Percentiles rank a stretch among this genome's conserved stretches.
Conservation (phyloP, 768 basidiomycete genomes). For the Podaxis rugospora region DNA sequence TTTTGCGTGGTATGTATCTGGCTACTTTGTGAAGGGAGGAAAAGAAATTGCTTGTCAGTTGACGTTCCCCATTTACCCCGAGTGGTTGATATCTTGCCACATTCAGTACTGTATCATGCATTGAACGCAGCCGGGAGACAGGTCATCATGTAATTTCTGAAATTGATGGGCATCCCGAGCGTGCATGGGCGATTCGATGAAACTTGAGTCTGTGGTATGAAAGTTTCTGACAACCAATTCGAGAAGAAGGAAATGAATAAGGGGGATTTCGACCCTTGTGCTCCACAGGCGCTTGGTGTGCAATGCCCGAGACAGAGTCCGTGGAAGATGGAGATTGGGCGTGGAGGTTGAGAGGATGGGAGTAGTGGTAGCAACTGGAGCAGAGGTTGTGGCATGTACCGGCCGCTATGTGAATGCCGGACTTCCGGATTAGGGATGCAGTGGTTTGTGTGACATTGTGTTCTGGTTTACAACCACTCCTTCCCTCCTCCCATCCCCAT, state of each 20-base stretch:
- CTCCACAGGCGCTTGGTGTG: neutral
- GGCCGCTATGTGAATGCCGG: conserved; percentile 1
- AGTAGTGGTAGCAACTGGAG: neutral
- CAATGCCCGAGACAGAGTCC: neutral
- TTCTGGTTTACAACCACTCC: conserved; percentile 1
- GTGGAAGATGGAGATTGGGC: neutral
- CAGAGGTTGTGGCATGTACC: neutral
- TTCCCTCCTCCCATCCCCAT: neutral
- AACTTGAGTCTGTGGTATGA: neutral
- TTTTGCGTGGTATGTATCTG: neutral
- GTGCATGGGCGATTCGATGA: neutral
- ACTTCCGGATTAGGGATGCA: neutral
- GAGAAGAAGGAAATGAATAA: neutral
- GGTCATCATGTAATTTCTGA: neutral
- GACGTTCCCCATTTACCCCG: neutral
- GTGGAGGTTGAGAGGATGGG: neutral
- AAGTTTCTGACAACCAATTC: neutral
- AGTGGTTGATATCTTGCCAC: neutral
- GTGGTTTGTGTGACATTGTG: neutral
- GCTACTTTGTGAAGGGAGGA: neutral
- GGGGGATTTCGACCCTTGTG: neutral
- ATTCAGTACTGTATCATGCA: neutral
- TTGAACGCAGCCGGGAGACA: neutral
- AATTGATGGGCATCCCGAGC: neutral
- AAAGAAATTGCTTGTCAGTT: neutral